Evolutionary conservation across 768 basidiomycete genomes (phyloP).

Genomic region (Phylloporus scabripes): DNA sequence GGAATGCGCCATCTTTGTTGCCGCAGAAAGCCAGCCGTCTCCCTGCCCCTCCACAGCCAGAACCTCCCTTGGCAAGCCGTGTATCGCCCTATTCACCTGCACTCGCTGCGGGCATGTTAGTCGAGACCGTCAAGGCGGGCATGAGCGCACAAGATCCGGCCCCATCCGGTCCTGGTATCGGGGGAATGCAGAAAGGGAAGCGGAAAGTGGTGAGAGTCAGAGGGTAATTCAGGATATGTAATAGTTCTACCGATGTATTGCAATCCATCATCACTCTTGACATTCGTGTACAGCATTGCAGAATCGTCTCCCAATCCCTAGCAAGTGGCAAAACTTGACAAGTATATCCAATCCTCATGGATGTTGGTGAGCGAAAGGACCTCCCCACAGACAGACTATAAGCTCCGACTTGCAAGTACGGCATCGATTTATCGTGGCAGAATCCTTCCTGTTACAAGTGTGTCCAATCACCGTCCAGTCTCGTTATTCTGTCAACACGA

Average conservation of each 20-base stretch:
- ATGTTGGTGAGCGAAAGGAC: not conserved
- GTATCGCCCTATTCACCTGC: slow-evolving; percentile 79
- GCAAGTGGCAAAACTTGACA: no score
- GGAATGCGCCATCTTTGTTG: slow-evolving; percentile 25
- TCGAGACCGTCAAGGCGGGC: slow-evolving; percentile 83
- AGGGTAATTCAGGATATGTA: slow-evolving; percentile 32
- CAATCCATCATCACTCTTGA: slow-evolving; percentile 2
- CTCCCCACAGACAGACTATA: not conserved
- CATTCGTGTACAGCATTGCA: no score
- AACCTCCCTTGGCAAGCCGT: slow-evolving; percentile 65
- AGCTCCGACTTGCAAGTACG: no score
- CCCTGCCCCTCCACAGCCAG: slow-evolving; percentile 72
- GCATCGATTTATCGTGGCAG: no score
- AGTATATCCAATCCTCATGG: no score
- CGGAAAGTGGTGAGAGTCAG: slow-evolving; percentile 75
- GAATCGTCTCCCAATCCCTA: no score
- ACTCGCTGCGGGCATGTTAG: slow-evolving; percentile 67
- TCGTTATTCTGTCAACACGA: no score
- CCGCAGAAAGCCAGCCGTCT: slow-evolving; percentile 36
- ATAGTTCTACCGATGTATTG: slow-evolving; percentile 18
- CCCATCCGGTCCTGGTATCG: slow-evolving; percentile 28
- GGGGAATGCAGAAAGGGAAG: slow-evolving; percentile 59
- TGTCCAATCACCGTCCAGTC: no score
- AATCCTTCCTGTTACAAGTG: no score
- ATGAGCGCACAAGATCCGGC: slow-evolving; percentile 63